Evolutionary conservation across 345 rosid species (phyloP).

Genomic region (Eucalyptus fibrosa): DNA sequence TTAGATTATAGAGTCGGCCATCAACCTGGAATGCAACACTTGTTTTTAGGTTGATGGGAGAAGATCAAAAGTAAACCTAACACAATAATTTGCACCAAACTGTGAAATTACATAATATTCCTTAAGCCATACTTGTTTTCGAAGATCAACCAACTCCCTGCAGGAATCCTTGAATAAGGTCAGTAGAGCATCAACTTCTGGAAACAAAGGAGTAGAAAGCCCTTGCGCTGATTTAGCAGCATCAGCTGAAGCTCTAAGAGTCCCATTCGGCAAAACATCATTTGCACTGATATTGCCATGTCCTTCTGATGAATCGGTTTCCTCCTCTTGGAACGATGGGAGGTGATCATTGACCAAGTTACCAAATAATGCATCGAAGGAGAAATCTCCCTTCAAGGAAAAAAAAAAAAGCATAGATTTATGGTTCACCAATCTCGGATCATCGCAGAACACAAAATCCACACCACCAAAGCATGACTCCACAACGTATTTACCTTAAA

Average conservation of each 20-base stretch:
- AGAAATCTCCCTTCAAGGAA: conserved; percentile 74
- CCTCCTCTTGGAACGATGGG: conserved; percentile 84
- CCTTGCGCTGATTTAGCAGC: conserved; percentile 37
- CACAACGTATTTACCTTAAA: conserved; percentile 53
- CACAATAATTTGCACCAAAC: not conserved
- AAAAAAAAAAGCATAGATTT: not conserved
- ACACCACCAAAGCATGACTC: not conserved
- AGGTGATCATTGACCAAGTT: conserved; percentile 75
- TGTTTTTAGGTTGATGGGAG: not conserved
- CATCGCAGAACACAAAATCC: not conserved
- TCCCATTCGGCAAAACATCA: conserved; percentile 68
- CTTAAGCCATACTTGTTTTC: conserved; percentile 49
- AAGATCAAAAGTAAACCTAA: not conserved
- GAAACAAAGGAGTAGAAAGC: conserved; percentile 63
- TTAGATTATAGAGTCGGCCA: conserved; percentile 71
- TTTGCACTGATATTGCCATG: conserved; percentile 40
- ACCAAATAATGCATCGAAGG: conserved; percentile 92
- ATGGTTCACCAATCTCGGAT: not conserved
- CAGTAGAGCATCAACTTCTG: conserved; percentile 86
- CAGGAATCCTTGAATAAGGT: conserved; percentile 83
- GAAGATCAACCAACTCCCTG: conserved; percentile 81
- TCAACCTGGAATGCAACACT: conserved; percentile 52
- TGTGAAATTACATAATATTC: not conserved
- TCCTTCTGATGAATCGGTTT: conserved; percentile 51
- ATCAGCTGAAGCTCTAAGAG: conserved; percentile 45